Conservation (phyloP, 1,284 basidiomycete species). For the Agroathelia rolfsii region DNA sequence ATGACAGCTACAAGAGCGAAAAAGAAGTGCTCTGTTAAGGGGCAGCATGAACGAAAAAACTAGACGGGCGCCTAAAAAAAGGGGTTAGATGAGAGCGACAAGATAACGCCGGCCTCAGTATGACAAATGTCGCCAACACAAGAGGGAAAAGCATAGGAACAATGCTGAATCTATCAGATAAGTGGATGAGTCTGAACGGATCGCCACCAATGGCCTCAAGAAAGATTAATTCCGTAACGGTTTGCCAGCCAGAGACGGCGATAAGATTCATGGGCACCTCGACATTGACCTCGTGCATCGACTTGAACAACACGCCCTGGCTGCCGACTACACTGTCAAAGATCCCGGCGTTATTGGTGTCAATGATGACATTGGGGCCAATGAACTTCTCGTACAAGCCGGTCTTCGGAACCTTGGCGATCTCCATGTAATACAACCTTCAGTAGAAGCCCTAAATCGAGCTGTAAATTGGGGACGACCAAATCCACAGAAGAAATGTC, state of each 20-base stretch:
- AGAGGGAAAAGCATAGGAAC: constrained; percentile 72
- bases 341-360: constrained; percentile 67
- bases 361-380: constrained; percentile 76
- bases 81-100: no score
- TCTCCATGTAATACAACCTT: constrained; percentile 91
- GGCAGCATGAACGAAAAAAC: no score
- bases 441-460: constrained; percentile 97
- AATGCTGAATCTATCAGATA: constrained; percentile 93
- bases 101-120: constrained; percentile 81
- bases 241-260: constrained; percentile 96
- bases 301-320: constrained; percentile 85
- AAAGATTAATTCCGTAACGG: constrained; percentile 96
- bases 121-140: constrained; percentile 85
- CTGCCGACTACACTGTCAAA: constrained; percentile 95
- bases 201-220: constrained; percentile 87
- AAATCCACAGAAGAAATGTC: no score
- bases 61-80: no score
- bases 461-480: constrained; percentile 77
- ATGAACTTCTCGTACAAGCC: constrained; percentile 72
- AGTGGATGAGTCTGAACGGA: constrained; percentile 89
- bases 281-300: constrained; percentile 55
- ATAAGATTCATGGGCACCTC: constrained; percentile 97
- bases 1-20: no score
- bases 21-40: no score
- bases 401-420: constrained; percentile 65